Evolutionary conservation across 495 filamentous ascomycete species (phyloP).

Genomic region (Aspergillus ellipticus): DNA sequence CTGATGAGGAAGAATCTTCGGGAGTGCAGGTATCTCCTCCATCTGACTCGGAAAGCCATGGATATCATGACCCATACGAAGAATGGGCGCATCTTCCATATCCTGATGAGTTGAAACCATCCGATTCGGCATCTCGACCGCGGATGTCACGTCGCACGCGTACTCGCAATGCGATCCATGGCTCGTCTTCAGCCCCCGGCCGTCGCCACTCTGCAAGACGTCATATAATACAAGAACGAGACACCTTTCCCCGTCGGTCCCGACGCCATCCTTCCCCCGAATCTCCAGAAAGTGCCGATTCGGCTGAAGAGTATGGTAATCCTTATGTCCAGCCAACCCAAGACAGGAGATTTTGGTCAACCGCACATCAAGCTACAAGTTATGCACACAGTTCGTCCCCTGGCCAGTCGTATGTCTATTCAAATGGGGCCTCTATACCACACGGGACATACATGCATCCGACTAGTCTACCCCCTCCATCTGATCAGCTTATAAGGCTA

Average conservation of each 20-base stretch:
- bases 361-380: constrained; percentile 31
- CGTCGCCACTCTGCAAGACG: constrained; percentile 41
- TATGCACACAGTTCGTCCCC: constrained; percentile 50
- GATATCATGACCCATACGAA: constrained; percentile 45
- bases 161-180: constrained; percentile 32
- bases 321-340: constrained; percentile 33
- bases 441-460: constrained; percentile 25
- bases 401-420: constrained; percentile 37
- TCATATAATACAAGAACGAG: constrained; percentile 37
- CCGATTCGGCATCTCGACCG: constrained; percentile 75
- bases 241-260: constrained; percentile 32
- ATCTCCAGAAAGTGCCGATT: constrained; percentile 51
- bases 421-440: constrained; percentile 20
- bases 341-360: constrained; percentile 36
- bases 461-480: constrained; percentile 28
- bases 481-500: constrained; percentile 40
- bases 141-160: constrained; percentile 46
- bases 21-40: constrained; percentile 48
- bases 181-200: constrained; percentile 40
- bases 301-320: constrained; percentile 45
- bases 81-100: constrained; percentile 51
- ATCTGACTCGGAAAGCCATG: constrained; percentile 48
- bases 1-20: constrained; percentile 55
- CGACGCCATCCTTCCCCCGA: constrained; percentile 51
- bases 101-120: constrained; percentile 69